These are phyloP conservation scores for Globisporangium rhizosaccharum DNA, from an alignment of 352 stramenopile species.

Conservation along the genomic window DNA sequence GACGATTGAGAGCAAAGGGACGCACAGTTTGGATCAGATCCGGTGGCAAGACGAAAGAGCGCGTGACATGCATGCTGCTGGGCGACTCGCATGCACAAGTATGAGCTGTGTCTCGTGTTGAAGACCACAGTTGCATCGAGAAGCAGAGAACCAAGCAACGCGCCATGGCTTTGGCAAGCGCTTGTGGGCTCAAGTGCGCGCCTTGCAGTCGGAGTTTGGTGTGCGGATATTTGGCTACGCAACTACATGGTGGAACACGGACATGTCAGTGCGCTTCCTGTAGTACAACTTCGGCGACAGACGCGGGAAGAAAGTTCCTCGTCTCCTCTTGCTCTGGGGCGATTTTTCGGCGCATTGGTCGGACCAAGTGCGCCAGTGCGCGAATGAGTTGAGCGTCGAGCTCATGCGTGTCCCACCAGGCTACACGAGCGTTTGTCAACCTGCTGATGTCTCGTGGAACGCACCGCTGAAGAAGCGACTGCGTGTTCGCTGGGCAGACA, in stretches of 20 bases:
- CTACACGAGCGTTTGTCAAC: conserved; percentile 9
- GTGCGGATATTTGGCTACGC: conserved; percentile 22
- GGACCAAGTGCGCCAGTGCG: background rate
- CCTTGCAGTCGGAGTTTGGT: conserved; percentile 1
- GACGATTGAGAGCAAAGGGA: conserved; percentile 10
- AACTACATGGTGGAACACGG: conserved; percentile 26
- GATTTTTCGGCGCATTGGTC: conserved; percentile 9
- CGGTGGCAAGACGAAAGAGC: conserved; percentile 20
- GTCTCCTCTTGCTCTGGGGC: conserved; percentile 6
- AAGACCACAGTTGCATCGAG: conserved; percentile 14
- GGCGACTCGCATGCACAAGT: conserved; percentile 20
- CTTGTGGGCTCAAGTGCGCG: background rate
- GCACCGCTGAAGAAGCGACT: conserved; percentile 3
- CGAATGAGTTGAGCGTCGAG: background rate
- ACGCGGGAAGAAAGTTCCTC: background rate
- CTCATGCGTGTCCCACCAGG: conserved; percentile 5
- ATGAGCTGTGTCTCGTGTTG: conserved; percentile 20
- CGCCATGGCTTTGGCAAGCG: conserved; percentile 16
- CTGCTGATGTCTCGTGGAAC: conserved; percentile 9
- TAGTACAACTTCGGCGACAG: conserved; percentile 15
- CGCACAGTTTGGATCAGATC: conserved; percentile 21
- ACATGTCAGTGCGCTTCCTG: conserved; percentile 19
- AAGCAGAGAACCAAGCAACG: conserved; percentile 5
- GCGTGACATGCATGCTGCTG: conserved; percentile 14
- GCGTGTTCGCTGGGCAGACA: background rate